These are phyloP conservation scores for Incumbomyces lentus DNA, from an alignment of 2,329 filamentous ascomycete genomes.

Conservation along the genomic window DNA sequence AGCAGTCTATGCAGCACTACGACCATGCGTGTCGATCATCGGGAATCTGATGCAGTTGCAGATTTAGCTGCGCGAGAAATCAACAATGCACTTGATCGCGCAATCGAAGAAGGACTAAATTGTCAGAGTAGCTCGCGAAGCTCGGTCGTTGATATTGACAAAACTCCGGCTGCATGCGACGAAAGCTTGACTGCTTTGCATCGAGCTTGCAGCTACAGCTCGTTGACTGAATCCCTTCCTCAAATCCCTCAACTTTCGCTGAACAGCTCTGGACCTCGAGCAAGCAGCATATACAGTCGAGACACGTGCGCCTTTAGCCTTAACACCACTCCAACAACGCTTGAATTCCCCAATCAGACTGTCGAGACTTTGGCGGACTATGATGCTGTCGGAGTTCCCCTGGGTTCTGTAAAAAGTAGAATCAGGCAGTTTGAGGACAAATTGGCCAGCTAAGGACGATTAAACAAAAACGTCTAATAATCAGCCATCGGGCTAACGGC, in stretches of 20 bases:
- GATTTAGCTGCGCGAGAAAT: not conserved
- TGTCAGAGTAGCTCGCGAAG: not conserved
- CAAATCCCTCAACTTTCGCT: too few species aligned
- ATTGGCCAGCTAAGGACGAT: not conserved
- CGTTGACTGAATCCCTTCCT: conserved; percentile 1
- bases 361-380: not conserved
- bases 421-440: too few species aligned
- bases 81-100: not conserved
- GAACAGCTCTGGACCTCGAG: conserved; percentile 2
- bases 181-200: conserved; percentile 1
- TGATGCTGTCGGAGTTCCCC: not conserved
- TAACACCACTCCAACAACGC: conserved; percentile 3
- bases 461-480: not conserved
- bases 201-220: conserved; percentile 2
- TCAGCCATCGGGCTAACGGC: too few species aligned
- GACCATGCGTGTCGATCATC: not conserved
- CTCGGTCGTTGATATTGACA: too few species aligned
- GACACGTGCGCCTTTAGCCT: conserved; percentile 14
- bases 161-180: not conserved
- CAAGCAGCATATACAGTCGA: conserved; percentile 17
- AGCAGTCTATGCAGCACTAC: conserved; percentile 6
- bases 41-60: not conserved
- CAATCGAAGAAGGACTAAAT: not conserved
- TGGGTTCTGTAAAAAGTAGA: too few species aligned
- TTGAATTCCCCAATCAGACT: not conserved